Evolutionary conservation across 31 red algal genomes (phyloP).

Genomic region (Odonthalia washingtoniensis): DNA sequence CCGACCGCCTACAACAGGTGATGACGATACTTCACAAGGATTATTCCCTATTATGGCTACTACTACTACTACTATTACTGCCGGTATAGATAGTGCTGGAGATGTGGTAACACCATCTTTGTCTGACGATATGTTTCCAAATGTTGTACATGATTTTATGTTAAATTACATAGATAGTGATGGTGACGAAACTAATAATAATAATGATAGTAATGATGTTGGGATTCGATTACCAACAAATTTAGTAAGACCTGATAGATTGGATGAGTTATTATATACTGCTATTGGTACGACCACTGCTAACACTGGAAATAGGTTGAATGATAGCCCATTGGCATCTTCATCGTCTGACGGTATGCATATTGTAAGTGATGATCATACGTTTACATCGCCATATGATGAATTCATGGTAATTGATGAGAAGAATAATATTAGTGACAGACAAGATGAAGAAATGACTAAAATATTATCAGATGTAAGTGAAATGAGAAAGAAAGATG

Average conservation of each 20-base stretch:
- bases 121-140: neutral
- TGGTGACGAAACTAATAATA: neutral
- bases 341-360: neutral
- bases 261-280: neutral
- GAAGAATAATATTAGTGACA: too few relatives aligned
- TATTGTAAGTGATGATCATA: neutral
- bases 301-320: neutral
- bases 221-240: neutral
- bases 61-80: neutral
- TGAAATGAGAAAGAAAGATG: neutral
- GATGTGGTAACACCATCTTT: neutral
- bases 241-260: neutral
- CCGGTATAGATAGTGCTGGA: neutral
- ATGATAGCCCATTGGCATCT: neutral
- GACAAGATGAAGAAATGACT: neutral
- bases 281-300: neutral
- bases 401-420: conserved; percentile 14
- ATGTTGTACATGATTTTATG: neutral
- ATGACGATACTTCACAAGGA: neutral
- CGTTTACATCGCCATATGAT: neutral
- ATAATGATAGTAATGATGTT: neutral
- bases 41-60: neutral
- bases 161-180: neutral
- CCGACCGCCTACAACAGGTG: neutral
- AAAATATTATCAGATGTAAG: neutral